Conservation (phyloP, 495 filamentous ascomycete species). For the Annulohypoxylon maeteangense region DNA sequence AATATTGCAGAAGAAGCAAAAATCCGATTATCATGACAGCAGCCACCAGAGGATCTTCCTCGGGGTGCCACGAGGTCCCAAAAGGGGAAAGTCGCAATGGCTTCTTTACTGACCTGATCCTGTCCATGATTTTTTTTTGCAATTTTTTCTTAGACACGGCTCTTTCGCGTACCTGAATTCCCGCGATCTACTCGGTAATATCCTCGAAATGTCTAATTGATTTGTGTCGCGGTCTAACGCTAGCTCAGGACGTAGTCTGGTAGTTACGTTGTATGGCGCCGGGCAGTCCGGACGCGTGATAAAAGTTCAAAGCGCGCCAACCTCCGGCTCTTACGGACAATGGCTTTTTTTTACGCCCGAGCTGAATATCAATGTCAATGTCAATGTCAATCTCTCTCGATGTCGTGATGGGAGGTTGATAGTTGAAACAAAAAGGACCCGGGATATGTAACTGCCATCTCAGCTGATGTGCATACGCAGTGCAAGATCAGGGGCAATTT, state of each 20-base stretch:
- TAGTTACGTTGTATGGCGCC: conserved; percentile 18
- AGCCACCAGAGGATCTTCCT: conserved; percentile 34
- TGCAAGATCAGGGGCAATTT: conserved; percentile 17
- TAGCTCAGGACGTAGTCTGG: background rate
- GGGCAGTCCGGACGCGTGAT: conserved; percentile 32
- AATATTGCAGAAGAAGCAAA: conserved; percentile 31
- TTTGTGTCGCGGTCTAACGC: conserved; percentile 24
- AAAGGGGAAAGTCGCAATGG: conserved; percentile 20
- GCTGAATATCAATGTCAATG: conserved; percentile 17
- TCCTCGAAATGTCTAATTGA: conserved; percentile 28
- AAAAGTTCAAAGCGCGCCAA: conserved; percentile 18
- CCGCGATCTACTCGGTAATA: conserved; percentile 2
- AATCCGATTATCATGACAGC: conserved; percentile 24
- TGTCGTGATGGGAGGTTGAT: conserved; percentile 12
- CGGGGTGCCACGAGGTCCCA: conserved; percentile 20
- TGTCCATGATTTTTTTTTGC: background rate
- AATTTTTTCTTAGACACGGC: conserved; percentile 27
- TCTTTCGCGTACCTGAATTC: conserved; percentile 28
- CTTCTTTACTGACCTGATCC: conserved; percentile 6
- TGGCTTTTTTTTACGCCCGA: conserved; percentile 15
- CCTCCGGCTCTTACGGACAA: conserved; percentile 8
- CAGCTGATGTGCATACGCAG: conserved; percentile 17
- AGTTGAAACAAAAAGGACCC: conserved; percentile 25
- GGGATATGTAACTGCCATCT: conserved; percentile 19
- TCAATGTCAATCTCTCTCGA: too few species aligned